Conservation (phyloP, 2,329 filamentous ascomycete species). For the Cadophora gregata region DNA sequence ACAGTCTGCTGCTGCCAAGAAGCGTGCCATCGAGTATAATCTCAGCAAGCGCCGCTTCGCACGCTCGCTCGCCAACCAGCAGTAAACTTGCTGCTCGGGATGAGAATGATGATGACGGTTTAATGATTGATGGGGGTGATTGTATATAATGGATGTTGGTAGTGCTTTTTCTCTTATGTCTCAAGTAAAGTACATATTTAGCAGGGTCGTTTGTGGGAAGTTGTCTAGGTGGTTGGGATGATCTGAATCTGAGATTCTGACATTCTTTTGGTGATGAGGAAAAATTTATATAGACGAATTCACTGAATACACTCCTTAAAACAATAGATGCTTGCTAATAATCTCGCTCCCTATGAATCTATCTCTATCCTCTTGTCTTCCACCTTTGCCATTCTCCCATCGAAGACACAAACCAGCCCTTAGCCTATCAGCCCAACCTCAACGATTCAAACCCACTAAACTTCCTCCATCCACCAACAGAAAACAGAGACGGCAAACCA, state of each 20-base stretch:
- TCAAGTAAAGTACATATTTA: constrained; percentile 12
- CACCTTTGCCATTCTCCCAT: neutral
- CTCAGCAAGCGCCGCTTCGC: constrained; percentile 46
- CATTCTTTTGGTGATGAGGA: constrained; percentile 24
- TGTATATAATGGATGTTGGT: constrained; percentile 27
- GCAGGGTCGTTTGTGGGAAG: neutral
- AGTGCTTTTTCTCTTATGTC: constrained; percentile 11
- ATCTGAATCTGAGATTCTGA: constrained; percentile 32
- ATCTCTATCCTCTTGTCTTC: too few species aligned
- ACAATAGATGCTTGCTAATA: constrained; percentile 1
- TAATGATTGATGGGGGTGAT: neutral
- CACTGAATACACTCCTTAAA: constrained; percentile 36
- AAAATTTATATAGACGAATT: constrained; percentile 24
- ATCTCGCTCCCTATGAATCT: too few species aligned
- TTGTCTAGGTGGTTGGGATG: neutral
- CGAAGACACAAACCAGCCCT: too few species aligned
- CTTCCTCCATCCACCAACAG: too few species aligned
- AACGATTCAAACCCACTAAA: too few species aligned
- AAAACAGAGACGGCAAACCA: too few species aligned
- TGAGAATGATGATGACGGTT: neutral
- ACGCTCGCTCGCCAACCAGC: constrained; percentile 34
- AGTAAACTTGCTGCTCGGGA: constrained; percentile 26
- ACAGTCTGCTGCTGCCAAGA: constrained; percentile 61
- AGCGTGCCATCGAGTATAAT: constrained; percentile 65
- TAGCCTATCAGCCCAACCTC: too few species aligned